These are phyloP conservation scores for Hypoxylon sp. DNA, from an alignment of 2,329 filamentous ascomycete species.

Conservation along the genomic window DNA sequence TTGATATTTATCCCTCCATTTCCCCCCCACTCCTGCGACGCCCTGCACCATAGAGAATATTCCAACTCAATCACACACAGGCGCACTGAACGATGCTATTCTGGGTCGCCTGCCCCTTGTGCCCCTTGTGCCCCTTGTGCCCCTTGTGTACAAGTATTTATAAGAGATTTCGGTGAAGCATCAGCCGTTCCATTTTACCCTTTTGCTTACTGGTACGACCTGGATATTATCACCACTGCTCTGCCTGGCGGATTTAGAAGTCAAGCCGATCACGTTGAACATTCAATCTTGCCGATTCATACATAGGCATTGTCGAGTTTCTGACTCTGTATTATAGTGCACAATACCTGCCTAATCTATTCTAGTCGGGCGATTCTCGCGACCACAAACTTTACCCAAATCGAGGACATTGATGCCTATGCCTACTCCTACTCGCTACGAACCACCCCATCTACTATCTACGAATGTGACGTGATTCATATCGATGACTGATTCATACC, in stretches of 20 bases:
- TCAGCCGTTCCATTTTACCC: not conserved
- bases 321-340: constrained; percentile 7
- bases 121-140: no score
- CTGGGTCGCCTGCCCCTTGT: no score
- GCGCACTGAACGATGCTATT: not conserved
- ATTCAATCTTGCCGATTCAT: not conserved
- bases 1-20: not conserved
- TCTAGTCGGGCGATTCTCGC: not conserved
- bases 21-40: not conserved
- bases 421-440: not conserved
- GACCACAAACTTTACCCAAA: not conserved
- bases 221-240: not conserved
- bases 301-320: not conserved
- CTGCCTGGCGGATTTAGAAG: not conserved
- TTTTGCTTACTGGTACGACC: not conserved
- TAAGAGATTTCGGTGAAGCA: not conserved
- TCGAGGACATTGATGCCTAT: constrained; percentile 5
- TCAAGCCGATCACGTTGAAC: not conserved
- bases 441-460: not conserved
- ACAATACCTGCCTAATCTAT: constrained; percentile 15
- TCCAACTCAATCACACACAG: not conserved
- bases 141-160: not conserved
- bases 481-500: no score
- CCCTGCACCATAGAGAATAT: not conserved
- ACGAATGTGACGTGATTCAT: not conserved